These are phyloP conservation scores for Kwoniella botswanensis DNA, from an alignment of 768 basidiomycete species.

Conservation along the genomic window DNA sequence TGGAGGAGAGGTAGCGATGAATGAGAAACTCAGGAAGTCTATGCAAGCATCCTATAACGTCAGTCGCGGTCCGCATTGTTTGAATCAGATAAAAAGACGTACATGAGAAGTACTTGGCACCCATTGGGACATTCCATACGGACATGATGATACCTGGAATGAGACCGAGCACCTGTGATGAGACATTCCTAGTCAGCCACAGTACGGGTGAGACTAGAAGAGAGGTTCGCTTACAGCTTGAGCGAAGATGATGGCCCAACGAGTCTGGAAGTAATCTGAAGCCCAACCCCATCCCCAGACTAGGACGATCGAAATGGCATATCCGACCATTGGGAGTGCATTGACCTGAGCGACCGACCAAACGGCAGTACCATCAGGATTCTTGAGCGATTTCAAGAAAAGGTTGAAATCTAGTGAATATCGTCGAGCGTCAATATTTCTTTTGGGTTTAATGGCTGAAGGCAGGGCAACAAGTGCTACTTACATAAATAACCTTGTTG, in stretches of 20 bases:
- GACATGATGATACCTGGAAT: slow-evolving; percentile 48
- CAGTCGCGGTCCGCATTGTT: no score
- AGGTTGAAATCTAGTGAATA: slow-evolving; percentile 29
- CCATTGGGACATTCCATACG: slow-evolving; percentile 47
- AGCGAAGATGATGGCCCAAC: slow-evolving; percentile 2
- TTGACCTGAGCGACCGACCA: slow-evolving; percentile 23
- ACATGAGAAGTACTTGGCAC: slow-evolving; percentile 52
- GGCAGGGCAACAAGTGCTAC: background rate
- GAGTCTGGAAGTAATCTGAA: background rate
- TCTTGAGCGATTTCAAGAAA: slow-evolving; percentile 31
- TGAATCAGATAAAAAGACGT: slow-evolving; percentile 1
- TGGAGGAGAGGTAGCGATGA: slow-evolving; percentile 29
- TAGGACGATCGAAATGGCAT: slow-evolving; percentile 3
- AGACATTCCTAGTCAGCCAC: slow-evolving; percentile 19
- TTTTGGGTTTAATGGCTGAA: background rate
- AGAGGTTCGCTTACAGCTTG: background rate
- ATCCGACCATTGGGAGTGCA: slow-evolving; percentile 26
- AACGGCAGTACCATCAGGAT: slow-evolving; percentile 19
- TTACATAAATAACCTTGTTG: slow-evolving; percentile 40
- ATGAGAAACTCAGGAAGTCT: slow-evolving; percentile 1
- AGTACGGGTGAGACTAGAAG: slow-evolving; percentile 38
- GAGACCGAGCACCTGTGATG: slow-evolving; percentile 30
- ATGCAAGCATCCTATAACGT: background rate
- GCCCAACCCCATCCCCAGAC: slow-evolving; percentile 2
- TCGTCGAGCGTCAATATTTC: background rate